Base-by-base conservation (phyloP, 345 rosid species). In the Psidium guajava region DNA sequence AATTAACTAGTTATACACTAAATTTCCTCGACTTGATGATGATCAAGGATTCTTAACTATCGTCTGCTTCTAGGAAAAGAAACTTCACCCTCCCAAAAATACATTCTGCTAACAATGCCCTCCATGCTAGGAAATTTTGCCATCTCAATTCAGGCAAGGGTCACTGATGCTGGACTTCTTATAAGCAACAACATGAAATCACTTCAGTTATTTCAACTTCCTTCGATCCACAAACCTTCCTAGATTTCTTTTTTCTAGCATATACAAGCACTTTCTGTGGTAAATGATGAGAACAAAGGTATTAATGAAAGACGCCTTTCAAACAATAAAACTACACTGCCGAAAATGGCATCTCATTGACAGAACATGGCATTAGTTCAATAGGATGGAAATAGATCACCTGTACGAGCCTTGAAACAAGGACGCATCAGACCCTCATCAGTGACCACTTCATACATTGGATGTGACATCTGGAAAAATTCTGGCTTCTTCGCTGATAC, bases 401-500 rank as follows among this genome's bases (percentile, higher is more conserved):
- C 99, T 92, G 91, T 92, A 56, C 32, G 82, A 87, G 98, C 97
- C 91, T 95, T 94, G 95, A 95, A 96, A 92, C 98, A 95, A 82
- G 99, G 99, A 73, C 97, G 96, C 99, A 96, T 94, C 84, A 96
- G 91, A 82, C 98, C 98, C 88, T 95, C 99, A 74, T 95, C 98
- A 0, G 98, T 96, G 89, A 96, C 98, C 89, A 96, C 98, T 89
- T 96, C 99, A 54, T 96, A 94, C 83, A 96, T 82, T 54, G 99
- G 99, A 88, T 95, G 99, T 74, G 98, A 94, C 96, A 91, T 96
- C 91, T 96, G 99, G 90, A 96, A 96, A 93, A 96, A 96, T 91
- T 96, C 99, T 50, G 99, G 98, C 91, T 96, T 96, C 90, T 98
- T 95, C 27, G 99, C 98, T 40, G 99, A 96, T 69, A 96, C 95